A percentile compares a stretch with the other conserved stretches of the same genome.
Conservation (phyloP, 106 monocot genomes). For the Hemerocallis citrina region DNA sequence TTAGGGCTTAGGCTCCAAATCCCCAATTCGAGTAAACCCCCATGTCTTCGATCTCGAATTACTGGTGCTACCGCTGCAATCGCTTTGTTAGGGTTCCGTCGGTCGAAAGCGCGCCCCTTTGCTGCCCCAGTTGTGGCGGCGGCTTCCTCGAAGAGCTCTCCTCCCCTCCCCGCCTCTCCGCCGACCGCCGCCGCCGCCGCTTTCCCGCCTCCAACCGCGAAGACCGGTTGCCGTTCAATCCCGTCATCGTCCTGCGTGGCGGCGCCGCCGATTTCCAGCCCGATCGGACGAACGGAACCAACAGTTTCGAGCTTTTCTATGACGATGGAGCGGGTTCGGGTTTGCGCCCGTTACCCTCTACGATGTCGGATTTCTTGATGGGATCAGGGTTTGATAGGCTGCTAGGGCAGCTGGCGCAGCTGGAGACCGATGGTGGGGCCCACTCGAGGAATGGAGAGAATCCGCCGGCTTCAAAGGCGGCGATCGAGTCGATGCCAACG, state of each 20-base stretch:
- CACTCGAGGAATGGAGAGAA: slow-evolving; percentile 14
- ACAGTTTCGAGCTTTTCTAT: slow-evolving; percentile 44
- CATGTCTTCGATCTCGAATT: slow-evolving; percentile 17
- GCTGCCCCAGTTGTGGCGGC: slow-evolving; percentile 29
- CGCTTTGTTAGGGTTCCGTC: slow-evolving; percentile 29
- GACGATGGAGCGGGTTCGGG: slow-evolving; percentile 41
- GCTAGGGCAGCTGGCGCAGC: slow-evolving; percentile 34
- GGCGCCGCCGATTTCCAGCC: neutral
- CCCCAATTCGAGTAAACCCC: neutral
- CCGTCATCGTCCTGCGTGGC: slow-evolving; percentile 32
- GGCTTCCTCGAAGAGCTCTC: slow-evolving; percentile 39
- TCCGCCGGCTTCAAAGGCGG: slow-evolving; percentile 36
- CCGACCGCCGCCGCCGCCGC: neutral
- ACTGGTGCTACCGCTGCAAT: slow-evolving; percentile 43
- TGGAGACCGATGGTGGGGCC: slow-evolving; percentile 26
- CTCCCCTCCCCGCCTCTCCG: slow-evolving; percentile 6
- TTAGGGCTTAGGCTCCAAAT: no score
- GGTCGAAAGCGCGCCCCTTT: neutral
- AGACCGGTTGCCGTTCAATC: slow-evolving; percentile 28
- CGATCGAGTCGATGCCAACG: slow-evolving; percentile 39
- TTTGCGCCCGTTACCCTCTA: slow-evolving; percentile 40
- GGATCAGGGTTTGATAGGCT: slow-evolving; percentile 50
- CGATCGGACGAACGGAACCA: neutral
- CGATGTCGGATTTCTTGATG: slow-evolving; percentile 51
- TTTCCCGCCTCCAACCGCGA: neutral